Evolutionary conservation across 2,329 filamentous ascomycete genomes (phyloP).

Genomic region (Epichloe sylvatica): DNA sequence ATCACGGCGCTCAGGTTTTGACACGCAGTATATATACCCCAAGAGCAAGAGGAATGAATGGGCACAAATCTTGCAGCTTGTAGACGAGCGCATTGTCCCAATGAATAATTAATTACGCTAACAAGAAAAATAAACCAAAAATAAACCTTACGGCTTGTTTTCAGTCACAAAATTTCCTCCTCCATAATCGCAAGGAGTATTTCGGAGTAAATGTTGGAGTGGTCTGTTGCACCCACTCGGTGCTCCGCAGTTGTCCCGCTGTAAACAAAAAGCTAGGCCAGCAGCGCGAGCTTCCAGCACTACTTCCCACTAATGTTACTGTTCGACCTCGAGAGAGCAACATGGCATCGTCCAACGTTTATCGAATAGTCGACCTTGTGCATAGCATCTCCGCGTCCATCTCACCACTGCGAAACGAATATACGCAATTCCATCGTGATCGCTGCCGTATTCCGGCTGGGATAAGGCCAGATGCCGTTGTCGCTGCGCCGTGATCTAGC

Average conservation of each 20-base stretch:
- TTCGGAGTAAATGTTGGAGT: too few species aligned
- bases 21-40: background rate
- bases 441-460: constrained; percentile 4
- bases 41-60: background rate
- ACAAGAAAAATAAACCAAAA: too few species aligned
- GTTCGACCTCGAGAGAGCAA: background rate
- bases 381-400: background rate
- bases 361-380: background rate
- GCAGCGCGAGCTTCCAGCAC: background rate
- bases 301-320: background rate
- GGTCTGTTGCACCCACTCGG: background rate
- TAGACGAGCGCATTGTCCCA: background rate
- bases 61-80: background rate
- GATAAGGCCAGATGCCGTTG: constrained; percentile 22
- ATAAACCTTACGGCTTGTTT: too few species aligned
- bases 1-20: background rate
- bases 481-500: constrained; percentile 13
- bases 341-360: background rate
- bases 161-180: too few species aligned
- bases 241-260: background rate
- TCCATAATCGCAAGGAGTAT: background rate
- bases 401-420: background rate
- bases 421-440: background rate
- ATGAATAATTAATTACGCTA: background rate
- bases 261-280: background rate